Evolutionary conservation across 192 early-diverging fungal genomes (phyloP).

Genomic region (Gaertneriomyces semiglobifer): DNA sequence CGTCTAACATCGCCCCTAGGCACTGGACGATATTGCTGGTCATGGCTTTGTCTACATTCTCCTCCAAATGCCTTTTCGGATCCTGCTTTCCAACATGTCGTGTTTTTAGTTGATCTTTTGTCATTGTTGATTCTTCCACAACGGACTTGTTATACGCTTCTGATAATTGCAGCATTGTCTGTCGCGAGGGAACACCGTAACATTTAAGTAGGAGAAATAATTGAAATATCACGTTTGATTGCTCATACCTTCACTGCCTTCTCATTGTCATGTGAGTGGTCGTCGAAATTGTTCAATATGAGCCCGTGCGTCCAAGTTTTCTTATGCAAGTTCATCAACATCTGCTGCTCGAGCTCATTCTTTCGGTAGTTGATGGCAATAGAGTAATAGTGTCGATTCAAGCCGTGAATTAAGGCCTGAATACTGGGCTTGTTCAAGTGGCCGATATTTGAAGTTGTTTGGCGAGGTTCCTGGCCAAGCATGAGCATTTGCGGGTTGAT

Average conservation of each 20-base stretch:
- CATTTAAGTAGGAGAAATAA: constrained; percentile 9
- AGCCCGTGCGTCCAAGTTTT: constrained; percentile 99
- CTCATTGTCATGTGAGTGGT: constrained; percentile 81
- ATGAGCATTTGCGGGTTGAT: constrained; percentile 86
- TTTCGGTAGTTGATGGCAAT: constrained; percentile 99
- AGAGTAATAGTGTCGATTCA: constrained; percentile 99
- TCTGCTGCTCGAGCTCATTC: constrained; percentile 98
- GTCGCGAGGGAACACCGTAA: background rate
- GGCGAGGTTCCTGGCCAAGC: constrained; percentile 89
- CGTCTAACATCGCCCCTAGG: constrained; percentile 86
- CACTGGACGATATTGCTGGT: constrained; percentile 95
- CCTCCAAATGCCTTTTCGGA: constrained; percentile 96
- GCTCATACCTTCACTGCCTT: constrained; percentile 70
- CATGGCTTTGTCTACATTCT: constrained; percentile 89
- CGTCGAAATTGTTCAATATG: constrained; percentile 72
- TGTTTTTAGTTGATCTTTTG: constrained; percentile 89
- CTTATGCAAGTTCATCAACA: constrained; percentile 98
- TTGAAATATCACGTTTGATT: background rate
- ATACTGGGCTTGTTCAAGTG: constrained; percentile 97
- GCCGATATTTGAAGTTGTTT: constrained; percentile 98
- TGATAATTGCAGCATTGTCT: constrained; percentile 84
- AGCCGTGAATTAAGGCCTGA: constrained; percentile 89
- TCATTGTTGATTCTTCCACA: constrained; percentile 92
- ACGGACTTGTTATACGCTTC: constrained; percentile 98
- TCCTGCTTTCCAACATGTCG: constrained; percentile 99